Evolutionary conservation across 441 rosid species (phyloP).

Genomic region (Hura crepitans): DNA sequence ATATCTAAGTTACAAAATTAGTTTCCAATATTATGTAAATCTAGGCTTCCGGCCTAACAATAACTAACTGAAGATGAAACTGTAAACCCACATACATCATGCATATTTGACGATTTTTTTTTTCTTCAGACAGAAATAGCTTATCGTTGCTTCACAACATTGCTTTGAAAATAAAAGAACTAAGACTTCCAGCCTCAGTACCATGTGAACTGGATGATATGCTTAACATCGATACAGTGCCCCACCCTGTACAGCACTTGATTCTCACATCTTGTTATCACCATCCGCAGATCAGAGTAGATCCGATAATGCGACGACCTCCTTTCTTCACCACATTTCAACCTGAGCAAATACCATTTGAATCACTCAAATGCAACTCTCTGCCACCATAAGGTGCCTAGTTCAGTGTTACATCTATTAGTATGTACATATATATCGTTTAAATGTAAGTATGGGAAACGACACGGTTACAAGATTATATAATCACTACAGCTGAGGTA

Average conservation of each 20-base stretch:
- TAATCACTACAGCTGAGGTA: slow-evolving; percentile 19
- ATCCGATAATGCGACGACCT: no score
- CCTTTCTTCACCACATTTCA: slow-evolving; percentile 21
- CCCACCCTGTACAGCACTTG: not conserved
- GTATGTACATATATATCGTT: slow-evolving; percentile 35
- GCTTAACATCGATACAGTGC: not conserved
- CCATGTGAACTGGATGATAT: slow-evolving; percentile 4
- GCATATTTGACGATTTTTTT: slow-evolving; percentile 3
- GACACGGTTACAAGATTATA: slow-evolving; percentile 27
- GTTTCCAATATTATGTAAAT: not conserved
- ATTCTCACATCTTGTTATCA: not conserved
- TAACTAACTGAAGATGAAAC: not conserved
- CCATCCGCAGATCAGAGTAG: not conserved
- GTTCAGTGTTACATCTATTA: slow-evolving; percentile 36
- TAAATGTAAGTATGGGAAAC: slow-evolving; percentile 21
- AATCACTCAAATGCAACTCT: slow-evolving; percentile 24
- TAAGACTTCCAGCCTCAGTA: not conserved
- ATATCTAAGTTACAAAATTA: slow-evolving; percentile 5
- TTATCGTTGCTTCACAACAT: not conserved
- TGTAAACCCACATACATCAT: slow-evolving; percentile 1
- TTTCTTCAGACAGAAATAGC: not conserved
- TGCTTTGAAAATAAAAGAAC: no score
- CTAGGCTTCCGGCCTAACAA: not conserved
- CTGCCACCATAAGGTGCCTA: slow-evolving; percentile 38
- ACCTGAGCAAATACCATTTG: slow-evolving; percentile 26